Percentiles rank a stretch among this genome's conserved stretches.
These are phyloP conservation scores for Penstemon newberryi DNA, from an alignment of 257 asterid genomes.

Conservation along the genomic window DNA sequence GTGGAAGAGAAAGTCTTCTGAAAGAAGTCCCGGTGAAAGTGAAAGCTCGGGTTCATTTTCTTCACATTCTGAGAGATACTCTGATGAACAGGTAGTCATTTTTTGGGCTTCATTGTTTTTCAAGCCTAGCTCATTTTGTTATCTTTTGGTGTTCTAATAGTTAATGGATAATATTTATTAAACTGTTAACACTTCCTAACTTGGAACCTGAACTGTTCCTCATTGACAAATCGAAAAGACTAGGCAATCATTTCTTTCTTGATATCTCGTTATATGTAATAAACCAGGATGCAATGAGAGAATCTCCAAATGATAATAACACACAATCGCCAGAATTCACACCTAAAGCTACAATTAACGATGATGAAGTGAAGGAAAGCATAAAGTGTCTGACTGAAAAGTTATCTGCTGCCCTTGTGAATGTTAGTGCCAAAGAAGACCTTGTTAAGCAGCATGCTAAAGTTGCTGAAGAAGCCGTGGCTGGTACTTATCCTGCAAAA, in stretches of 20 bases:
- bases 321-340: constrained; percentile 53
- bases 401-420: constrained; percentile 78
- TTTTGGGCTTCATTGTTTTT: neutral
- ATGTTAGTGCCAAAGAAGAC: constrained; percentile 75
- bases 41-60: constrained; percentile 69
- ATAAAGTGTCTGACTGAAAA: constrained; percentile 52
- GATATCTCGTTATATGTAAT: constrained; percentile 8
- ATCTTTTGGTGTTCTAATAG: constrained; percentile 9
- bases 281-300: constrained; percentile 54
- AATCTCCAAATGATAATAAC: constrained; percentile 36
- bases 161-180: constrained; percentile 9
- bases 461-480: constrained; percentile 92
- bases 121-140: neutral
- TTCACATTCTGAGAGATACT: constrained; percentile 61
- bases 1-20: constrained; percentile 69
- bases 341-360: constrained; percentile 36
- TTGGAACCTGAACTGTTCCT: constrained; percentile 4
- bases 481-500: constrained; percentile 42
- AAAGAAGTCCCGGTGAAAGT: constrained; percentile 69
- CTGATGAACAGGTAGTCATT: constrained; percentile 60
- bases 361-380: constrained; percentile 47
- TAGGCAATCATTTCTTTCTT: neutral
- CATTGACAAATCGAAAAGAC: neutral
- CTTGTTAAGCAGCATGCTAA: constrained; percentile 81
- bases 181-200: neutral